Evolutionary conservation across 306 rosid species (phyloP).

Genomic region (Malus orientalis): DNA sequence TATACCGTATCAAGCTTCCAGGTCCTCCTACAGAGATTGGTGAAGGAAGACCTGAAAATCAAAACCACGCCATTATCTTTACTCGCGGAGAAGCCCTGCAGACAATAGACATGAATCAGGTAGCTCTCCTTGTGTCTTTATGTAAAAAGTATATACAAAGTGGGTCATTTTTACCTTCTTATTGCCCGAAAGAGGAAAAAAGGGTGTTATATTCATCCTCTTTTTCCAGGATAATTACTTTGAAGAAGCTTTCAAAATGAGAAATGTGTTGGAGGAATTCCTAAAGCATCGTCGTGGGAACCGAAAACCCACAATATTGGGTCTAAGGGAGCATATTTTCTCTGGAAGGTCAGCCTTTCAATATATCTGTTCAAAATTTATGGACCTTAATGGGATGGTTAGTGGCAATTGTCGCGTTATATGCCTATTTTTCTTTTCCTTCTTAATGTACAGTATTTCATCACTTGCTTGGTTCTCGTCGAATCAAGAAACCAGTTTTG

Average conservation of each 20-base stretch:
- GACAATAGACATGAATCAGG: slow-evolving; percentile 99
- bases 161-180: background rate
- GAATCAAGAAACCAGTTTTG: slow-evolving; percentile 93
- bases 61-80: slow-evolving; percentile 94
- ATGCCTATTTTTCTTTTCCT: slow-evolving; percentile 13
- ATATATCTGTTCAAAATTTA: background rate
- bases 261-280: slow-evolving; percentile 86
- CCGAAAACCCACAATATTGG: slow-evolving; percentile 76
- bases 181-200: background rate
- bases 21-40: slow-evolving; percentile 85
- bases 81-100: slow-evolving; percentile 97
- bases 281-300: slow-evolving; percentile 36
- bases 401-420: background rate
- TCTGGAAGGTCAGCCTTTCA: slow-evolving; percentile 73
- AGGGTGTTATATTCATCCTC: background rate
- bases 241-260: slow-evolving; percentile 98
- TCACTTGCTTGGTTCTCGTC: slow-evolving; percentile 99
- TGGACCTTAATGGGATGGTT: background rate
- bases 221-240: slow-evolving; percentile 69
- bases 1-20: slow-evolving; percentile 96
- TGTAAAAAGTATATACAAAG: background rate
- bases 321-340: slow-evolving; percentile 93
- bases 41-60: slow-evolving; percentile 97
- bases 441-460: slow-evolving; percentile 69
- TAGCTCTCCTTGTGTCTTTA: slow-evolving; percentile 13